Percentiles rank a stretch among this genome's conserved stretches.
These are phyloP conservation scores for Cladorrhinum sp. DNA, from an alignment of 2,329 filamentous ascomycete species.

Conservation along the genomic window DNA sequence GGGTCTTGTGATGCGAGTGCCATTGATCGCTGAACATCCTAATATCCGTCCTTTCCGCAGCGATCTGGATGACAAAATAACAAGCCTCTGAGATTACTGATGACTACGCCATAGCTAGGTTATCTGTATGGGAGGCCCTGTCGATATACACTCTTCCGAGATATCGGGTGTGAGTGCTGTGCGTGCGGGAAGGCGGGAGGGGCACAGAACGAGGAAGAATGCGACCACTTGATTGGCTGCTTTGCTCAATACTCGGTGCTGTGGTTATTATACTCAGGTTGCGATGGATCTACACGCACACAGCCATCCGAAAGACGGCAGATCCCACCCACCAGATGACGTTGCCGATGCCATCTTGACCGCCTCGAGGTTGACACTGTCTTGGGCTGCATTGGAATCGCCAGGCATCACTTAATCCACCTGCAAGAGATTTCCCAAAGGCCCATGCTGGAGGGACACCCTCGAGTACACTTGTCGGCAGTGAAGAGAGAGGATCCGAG, in stretches of 20 bases:
- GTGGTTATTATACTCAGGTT: neutral
- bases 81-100: constrained; percentile 4
- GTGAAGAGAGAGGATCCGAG: neutral
- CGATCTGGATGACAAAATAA: neutral
- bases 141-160: neutral
- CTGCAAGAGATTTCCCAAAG: neutral
- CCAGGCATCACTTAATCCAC: constrained; percentile 1
- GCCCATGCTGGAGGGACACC: neutral
- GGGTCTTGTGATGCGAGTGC: too few relatives aligned
- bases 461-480: neutral
- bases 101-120: neutral
- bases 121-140: too few relatives aligned
- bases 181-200: constrained; percentile 5
- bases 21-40: neutral
- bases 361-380: constrained; percentile 3
- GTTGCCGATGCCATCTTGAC: constrained; percentile 6
- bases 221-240: neutral
- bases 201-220: neutral
- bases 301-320: constrained; percentile 6
- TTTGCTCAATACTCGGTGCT: constrained; percentile 2
- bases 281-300: neutral
- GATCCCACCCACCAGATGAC: constrained; percentile 3
- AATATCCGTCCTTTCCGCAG: neutral
- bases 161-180: constrained; percentile 7
- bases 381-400: constrained; percentile 1